A percentile compares a stretch with the other conserved stretches of the same genome.
Conservation (phyloP, 164 flowering plant species). For the Aristolochia californica region DNA sequence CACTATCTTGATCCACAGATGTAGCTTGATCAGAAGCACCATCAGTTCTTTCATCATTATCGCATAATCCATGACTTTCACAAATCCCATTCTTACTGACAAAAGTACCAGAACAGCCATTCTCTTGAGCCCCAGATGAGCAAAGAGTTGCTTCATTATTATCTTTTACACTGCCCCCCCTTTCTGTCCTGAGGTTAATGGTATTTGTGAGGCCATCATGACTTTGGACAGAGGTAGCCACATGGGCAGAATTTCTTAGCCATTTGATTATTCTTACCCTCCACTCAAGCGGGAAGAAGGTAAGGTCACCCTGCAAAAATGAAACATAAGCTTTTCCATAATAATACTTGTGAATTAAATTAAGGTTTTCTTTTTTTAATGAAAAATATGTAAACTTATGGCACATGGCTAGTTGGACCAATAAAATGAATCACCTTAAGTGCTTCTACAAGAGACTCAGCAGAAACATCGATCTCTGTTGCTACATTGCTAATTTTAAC, state of each 20-base stretch:
- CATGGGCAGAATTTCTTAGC: slow-evolving; percentile 51
- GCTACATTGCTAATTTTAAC: slow-evolving; percentile 56
- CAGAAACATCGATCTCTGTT: slow-evolving; percentile 52
- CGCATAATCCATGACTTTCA: too few species aligned
- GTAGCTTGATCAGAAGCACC: slow-evolving; percentile 5
- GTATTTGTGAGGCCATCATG: slow-evolving; percentile 27
- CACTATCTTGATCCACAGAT: neutral
- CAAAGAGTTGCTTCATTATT: slow-evolving; percentile 11
- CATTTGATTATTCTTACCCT: slow-evolving; percentile 46
- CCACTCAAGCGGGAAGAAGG: slow-evolving; percentile 34
- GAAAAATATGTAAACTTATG: neutral
- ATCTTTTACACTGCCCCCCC: slow-evolving; percentile 47
- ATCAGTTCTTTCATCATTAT: slow-evolving; percentile 10
- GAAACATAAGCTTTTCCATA: neutral
- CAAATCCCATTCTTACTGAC: too few species aligned
- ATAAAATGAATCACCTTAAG: slow-evolving; percentile 41
- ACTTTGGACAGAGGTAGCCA: slow-evolving; percentile 27
- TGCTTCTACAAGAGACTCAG: slow-evolving; percentile 35
- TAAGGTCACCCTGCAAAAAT: slow-evolving; percentile 38
- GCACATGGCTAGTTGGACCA: neutral
- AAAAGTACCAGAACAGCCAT: too few species aligned
- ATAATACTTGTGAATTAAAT: too few species aligned
- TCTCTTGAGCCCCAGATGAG: neutral
- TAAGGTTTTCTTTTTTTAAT: too few species aligned
- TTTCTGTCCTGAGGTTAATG: slow-evolving; percentile 46